phyloP scores from a whole-genome alignment of 179 eudicot genomes.

The Drosera spatulata region DNA sequence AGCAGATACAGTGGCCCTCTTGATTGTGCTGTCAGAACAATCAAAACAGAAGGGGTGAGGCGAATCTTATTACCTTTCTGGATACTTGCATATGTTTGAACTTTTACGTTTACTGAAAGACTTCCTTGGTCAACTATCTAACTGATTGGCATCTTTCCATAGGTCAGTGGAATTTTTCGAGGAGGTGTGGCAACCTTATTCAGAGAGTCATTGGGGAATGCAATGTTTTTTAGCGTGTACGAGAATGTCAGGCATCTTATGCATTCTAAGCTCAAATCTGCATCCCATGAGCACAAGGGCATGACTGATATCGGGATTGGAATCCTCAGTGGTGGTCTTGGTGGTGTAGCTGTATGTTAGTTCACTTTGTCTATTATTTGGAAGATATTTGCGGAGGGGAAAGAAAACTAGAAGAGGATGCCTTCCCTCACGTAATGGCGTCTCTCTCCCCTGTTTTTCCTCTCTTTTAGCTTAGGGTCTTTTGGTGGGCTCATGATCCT shows the following conservation, averaged over 20 bases:
- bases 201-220: slow-evolving; percentile 81
- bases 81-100: slow-evolving; percentile 4
- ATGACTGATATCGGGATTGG: slow-evolving; percentile 70
- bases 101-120: neutral
- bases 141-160: slow-evolving; percentile 23
- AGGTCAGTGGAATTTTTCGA: slow-evolving; percentile 76
- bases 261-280: slow-evolving; percentile 44
- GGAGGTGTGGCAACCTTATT: slow-evolving; percentile 77
- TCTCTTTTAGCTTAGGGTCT: too few relatives aligned
- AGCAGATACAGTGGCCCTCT: slow-evolving; percentile 54
- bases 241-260: slow-evolving; percentile 57
- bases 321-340: slow-evolving; percentile 76
- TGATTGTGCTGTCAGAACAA: slow-evolving; percentile 70
- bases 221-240: slow-evolving; percentile 74
- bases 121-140: too few relatives aligned
- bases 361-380: neutral
- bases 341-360: slow-evolving; percentile 71
- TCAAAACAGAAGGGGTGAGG: slow-evolving; percentile 79
- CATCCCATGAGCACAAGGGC: slow-evolving; percentile 25
- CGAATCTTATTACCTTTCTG: slow-evolving; percentile 2
- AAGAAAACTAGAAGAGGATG: neutral
- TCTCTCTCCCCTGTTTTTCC: too few relatives aligned
- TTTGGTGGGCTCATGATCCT: too few relatives aligned
- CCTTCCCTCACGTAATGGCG: too few relatives aligned
- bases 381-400: neutral